A percentile compares a stretch with the other conserved stretches of the same genome.
phyloP scores from a whole-genome alignment of 2,329 filamentous ascomycete species.

The Pseudogymnoascus sp. region DNA sequence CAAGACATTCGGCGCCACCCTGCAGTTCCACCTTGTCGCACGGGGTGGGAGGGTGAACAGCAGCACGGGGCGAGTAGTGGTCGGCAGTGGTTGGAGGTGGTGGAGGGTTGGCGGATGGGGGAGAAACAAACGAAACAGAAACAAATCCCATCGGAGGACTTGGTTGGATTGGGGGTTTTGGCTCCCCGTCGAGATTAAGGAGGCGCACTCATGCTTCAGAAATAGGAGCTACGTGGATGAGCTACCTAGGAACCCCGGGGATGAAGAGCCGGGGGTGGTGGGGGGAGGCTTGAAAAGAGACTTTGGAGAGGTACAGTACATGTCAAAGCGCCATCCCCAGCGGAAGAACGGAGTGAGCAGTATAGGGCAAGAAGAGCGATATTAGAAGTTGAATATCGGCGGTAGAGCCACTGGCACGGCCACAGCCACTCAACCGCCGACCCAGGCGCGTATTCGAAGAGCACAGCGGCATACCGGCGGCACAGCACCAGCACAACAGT shows the following conservation, averaged over 20 bases:
- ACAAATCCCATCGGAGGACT: background rate
- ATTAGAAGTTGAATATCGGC: background rate
- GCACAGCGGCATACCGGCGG: background rate
- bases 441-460: background rate
- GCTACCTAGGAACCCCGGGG: background rate
- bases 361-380: background rate
- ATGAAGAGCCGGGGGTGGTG: background rate
- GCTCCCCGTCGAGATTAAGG: background rate
- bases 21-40: background rate
- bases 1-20: background rate
- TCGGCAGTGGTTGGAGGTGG: background rate
- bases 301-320: background rate
- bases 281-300: slow-evolving; percentile 1
- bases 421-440: background rate
- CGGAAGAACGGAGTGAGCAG: background rate
- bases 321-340: background rate
- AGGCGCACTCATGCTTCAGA: slow-evolving; percentile 1
- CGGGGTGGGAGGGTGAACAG: background rate
- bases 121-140: slow-evolving; percentile 2
- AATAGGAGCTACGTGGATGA: background rate
- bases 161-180: background rate
- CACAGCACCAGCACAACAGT: background rate
- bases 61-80: background rate
- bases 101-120: background rate
- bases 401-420: background rate